Conservation (phyloP, 352 stramenopile genomes). For the Hyaloperonospora arabidopsidis region DNA sequence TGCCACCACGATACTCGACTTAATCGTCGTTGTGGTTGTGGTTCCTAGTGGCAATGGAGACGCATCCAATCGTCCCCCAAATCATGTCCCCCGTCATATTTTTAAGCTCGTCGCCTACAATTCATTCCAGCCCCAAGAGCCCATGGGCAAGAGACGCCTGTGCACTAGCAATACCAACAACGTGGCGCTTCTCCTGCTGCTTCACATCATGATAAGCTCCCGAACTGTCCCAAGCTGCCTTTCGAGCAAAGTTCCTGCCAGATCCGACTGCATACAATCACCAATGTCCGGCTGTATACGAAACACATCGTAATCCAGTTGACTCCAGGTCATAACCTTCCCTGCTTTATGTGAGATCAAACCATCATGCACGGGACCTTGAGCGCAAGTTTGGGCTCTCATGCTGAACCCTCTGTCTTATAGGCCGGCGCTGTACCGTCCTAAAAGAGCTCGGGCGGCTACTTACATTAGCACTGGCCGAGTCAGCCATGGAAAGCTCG, state of each 20-base stretch:
- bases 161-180: conserved; percentile 59
- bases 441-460: conserved; percentile 17
- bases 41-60: conserved; percentile 30
- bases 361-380: conserved; percentile 47
- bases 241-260: conserved; percentile 46
- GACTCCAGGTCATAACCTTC: conserved; percentile 3
- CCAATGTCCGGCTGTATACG: too few relatives aligned
- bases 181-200: conserved; percentile 35
- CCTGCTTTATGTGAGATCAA: conserved; percentile 56
- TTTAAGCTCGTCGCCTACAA: conserved; percentile 53
- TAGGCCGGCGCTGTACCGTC: conserved; percentile 11
- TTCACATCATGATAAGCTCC: conserved; percentile 61
- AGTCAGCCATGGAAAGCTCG: conserved; percentile 29
- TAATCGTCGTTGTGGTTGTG: conserved; percentile 26
- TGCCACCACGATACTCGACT: conserved; percentile 60
- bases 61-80: conserved; percentile 43
- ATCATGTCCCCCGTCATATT: conserved; percentile 73
- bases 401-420: conserved; percentile 12
- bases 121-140: conserved; percentile 43
- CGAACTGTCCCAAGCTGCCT: conserved; percentile 57
- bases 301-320: conserved; percentile 15
- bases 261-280: too few relatives aligned
- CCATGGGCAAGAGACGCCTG: conserved; percentile 46
- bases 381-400: conserved; percentile 9
- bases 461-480: background rate